Percentiles rank a stretch among this genome's conserved stretches.
Evolutionary conservation across 331 rosid species (phyloP).

Genomic region (Acacia concinna): DNA sequence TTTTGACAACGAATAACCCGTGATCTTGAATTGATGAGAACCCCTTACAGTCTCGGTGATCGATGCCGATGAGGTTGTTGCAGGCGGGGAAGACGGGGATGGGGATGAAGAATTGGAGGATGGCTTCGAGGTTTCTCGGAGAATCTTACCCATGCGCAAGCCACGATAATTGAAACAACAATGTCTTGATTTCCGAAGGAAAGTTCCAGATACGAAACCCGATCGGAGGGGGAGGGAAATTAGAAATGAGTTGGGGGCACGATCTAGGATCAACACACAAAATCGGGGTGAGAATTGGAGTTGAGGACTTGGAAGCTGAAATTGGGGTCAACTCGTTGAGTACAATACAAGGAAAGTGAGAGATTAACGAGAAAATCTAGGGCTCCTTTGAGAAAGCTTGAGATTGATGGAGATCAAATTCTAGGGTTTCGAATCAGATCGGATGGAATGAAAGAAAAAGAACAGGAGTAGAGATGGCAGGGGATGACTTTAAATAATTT

Average conservation of each 20-base stretch:
- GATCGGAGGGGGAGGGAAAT: not conserved
- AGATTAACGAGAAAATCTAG: slow-evolving; percentile 49
- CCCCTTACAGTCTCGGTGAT: slow-evolving; percentile 66
- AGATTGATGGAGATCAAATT: slow-evolving; percentile 36
- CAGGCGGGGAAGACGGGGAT: slow-evolving; percentile 44
- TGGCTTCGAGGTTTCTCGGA: slow-evolving; percentile 61
- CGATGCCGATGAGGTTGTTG: slow-evolving; percentile 67
- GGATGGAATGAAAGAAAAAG: not conserved
- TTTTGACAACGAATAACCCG: slow-evolving; percentile 64
- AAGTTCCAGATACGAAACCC: not conserved
- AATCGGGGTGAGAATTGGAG: slow-evolving; percentile 18
- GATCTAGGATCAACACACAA: slow-evolving; percentile 38
- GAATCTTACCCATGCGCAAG: slow-evolving; percentile 68
- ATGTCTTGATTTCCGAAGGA: not conserved
- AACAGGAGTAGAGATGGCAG: slow-evolving; percentile 18
- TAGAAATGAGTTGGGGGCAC: slow-evolving; percentile 24
- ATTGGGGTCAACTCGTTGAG: slow-evolving; percentile 13
- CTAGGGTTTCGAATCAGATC: slow-evolving; percentile 34
- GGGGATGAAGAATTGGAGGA: slow-evolving; percentile 49
- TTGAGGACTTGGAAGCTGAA: not conserved
- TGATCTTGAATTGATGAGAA: slow-evolving; percentile 76
- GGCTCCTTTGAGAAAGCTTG: slow-evolving; percentile 32
- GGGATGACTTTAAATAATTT: slow-evolving; percentile 24
- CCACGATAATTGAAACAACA: slow-evolving; percentile 30
- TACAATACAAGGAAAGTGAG: slow-evolving; percentile 27